Percentiles rank a stretch among this genome's conserved stretches.
Conservation (phyloP, 208 protist genomes). For the Crithidia acanthocephali region DNA sequence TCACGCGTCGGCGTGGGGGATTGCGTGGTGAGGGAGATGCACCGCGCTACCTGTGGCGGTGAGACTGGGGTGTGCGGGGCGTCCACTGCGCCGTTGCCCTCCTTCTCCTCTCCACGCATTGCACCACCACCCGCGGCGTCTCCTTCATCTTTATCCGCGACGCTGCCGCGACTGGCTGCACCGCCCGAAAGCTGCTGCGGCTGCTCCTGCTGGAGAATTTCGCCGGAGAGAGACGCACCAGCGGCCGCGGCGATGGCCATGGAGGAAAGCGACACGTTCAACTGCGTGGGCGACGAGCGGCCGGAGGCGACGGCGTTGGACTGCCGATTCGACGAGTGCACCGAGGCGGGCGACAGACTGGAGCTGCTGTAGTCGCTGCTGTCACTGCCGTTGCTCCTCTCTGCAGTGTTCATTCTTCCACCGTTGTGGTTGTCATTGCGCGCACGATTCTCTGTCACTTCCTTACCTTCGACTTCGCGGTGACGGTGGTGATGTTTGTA, state of each 20-base stretch:
- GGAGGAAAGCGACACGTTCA: background rate
- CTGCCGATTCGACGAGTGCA: conserved; percentile 11
- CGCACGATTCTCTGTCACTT: background rate
- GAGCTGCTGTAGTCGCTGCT: background rate
- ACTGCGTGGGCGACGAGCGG: conserved; percentile 16
- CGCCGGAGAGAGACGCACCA: background rate
- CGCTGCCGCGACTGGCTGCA: background rate
- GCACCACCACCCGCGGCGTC: background rate
- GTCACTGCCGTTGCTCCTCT: background rate
- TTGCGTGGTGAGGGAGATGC: conserved; percentile 4
- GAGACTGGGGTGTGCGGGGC: background rate
- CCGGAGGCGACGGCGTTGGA: conserved; percentile 17
- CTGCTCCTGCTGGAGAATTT: background rate
- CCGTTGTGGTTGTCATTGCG: background rate
- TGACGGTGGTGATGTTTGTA: conserved; percentile 4
- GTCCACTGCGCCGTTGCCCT: background rate
- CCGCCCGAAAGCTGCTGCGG: background rate
- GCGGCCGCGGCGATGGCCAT: background rate
- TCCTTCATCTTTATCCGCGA: background rate
- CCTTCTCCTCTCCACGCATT: background rate
- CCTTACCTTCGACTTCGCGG: too few species aligned
- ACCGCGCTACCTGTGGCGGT: conserved; percentile 1
- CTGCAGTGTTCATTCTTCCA: background rate
- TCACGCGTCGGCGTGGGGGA: conserved; percentile 6
- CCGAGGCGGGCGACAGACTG: conserved; percentile 15